Base-by-base conservation (phyloP, 257 asterid genomes). In the Thymus mandschuricus region DNA sequence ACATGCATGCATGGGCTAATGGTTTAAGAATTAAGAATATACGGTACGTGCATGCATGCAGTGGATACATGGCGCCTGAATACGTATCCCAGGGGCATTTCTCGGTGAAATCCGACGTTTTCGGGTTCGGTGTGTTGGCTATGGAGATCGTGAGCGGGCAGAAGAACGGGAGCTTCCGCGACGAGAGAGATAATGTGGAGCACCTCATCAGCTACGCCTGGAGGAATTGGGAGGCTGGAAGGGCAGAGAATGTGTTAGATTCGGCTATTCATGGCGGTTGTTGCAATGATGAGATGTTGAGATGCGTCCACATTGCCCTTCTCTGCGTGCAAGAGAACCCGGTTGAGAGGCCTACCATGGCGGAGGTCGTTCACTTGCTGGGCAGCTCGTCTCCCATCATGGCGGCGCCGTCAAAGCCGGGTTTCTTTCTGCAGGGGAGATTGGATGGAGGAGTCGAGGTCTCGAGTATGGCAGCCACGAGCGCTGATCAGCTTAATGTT, bases 401-500 rank as follows among this genome's bases (percentile, higher is more conserved):
- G 35, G 1, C 54, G 30, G 4, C 30, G 35, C 68, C 54, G 6
- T 40, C 52, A 1, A n/a, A 62, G 29, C 68, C 68, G 3, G 51
- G 49, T 40, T 62, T 62, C 28, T 62, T 57, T 21, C 60, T 54
- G 60, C 60, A 29, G 41, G n/a, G 62, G 5, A 28, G 62, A 57
- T 57, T 57, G 41, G 41, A 56, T 12, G 50, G n/a, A 41, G 10
- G 2, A 41, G 10, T 0, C 8, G 10, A 41, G 10, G 8, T 6
- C 8, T 41, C 5, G 10, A 41, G 46, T 9, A 21, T 21, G 21
- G 21, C 21, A 21, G 21, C 21, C 21, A 21, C 21, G 21, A 21
- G 21, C 21, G 21, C 21, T 21, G 21, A 21, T 21, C 21, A 21
- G 21, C 21, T 21, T 21, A 21, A 21, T 21, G 21, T 21, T 21